Conservation (phyloP, 495 filamentous ascomycete species). For the Pyrenula massariospora region DNA sequence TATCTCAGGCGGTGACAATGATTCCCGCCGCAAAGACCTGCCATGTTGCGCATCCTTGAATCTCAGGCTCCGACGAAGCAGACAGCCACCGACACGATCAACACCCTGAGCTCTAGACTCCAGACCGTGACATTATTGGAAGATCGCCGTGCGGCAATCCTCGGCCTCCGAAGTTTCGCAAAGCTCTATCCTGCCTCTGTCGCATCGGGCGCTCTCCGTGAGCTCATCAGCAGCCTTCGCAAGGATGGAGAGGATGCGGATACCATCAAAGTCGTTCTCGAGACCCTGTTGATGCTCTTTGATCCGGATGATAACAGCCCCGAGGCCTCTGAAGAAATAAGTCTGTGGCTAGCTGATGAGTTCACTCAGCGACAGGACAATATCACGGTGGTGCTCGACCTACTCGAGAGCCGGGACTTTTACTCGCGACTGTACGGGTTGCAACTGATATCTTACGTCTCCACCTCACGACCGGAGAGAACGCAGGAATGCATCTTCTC, state of each 20-base stretch:
- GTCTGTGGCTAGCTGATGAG: constrained; percentile 92
- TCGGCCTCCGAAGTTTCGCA: constrained; percentile 88
- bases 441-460: constrained; percentile 80
- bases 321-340: constrained; percentile 94
- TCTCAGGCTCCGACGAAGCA: constrained; percentile 88
- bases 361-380: constrained; percentile 99
- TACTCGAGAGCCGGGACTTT: constrained; percentile 79
- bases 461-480: constrained; percentile 74
- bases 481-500: constrained; percentile 93
- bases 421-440: constrained; percentile 89
- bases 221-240: constrained; percentile 70
- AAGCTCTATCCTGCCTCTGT: constrained; percentile 93
- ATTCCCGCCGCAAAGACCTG: constrained; percentile 7
- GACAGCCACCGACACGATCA: constrained; percentile 88
- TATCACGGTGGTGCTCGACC: constrained; percentile 78
- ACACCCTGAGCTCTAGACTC: constrained; percentile 73
- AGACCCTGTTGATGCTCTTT: constrained; percentile 92
- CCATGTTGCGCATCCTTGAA: constrained; percentile 79
- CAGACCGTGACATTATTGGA: constrained; percentile 82
- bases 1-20: background rate
- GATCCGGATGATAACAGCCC: constrained; percentile 62
- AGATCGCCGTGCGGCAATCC: constrained; percentile 84
- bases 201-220: constrained; percentile 79
- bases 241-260: constrained; percentile 94
- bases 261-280: constrained; percentile 84